Evolutionary conservation across 306 rosid species (phyloP).

Genomic region (Potentilla sterilis): DNA sequence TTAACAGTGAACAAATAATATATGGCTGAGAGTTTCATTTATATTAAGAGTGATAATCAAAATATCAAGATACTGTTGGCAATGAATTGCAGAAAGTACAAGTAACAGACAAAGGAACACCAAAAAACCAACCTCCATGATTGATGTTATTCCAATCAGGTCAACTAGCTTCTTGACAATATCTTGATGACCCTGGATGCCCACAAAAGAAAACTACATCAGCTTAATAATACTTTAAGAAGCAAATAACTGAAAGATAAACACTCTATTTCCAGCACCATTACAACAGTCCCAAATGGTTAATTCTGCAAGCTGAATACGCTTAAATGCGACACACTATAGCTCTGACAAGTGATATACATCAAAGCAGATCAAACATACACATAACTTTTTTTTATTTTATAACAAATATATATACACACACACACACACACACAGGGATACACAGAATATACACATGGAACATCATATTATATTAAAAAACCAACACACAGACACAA

Average conservation of each 20-base stretch:
- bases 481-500: too few species aligned
- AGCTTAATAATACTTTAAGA: slow-evolving; percentile 11
- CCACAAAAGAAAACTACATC: slow-evolving; percentile 21
- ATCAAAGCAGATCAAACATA: neutral
- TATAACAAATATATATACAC: too few species aligned
- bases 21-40: neutral
- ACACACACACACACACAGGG: too few species aligned
- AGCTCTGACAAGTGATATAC: neutral
- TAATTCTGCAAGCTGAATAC: neutral
- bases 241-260: neutral
- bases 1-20: slow-evolving; percentile 9
- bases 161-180: slow-evolving; percentile 88
- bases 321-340: neutral
- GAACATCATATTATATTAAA: too few species aligned
- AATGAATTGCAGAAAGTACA: neutral
- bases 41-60: slow-evolving; percentile 1
- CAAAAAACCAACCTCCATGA: slow-evolving; percentile 87
- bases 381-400: too few species aligned
- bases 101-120: slow-evolving; percentile 26
- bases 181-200: slow-evolving; percentile 72
- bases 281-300: neutral
- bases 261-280: neutral
- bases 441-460: too few species aligned
- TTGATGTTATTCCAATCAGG: slow-evolving; percentile 94
- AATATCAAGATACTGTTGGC: neutral